Conservation (phyloP, 176 grass and related monocot species). For the Neostapfia colusana region DNA sequence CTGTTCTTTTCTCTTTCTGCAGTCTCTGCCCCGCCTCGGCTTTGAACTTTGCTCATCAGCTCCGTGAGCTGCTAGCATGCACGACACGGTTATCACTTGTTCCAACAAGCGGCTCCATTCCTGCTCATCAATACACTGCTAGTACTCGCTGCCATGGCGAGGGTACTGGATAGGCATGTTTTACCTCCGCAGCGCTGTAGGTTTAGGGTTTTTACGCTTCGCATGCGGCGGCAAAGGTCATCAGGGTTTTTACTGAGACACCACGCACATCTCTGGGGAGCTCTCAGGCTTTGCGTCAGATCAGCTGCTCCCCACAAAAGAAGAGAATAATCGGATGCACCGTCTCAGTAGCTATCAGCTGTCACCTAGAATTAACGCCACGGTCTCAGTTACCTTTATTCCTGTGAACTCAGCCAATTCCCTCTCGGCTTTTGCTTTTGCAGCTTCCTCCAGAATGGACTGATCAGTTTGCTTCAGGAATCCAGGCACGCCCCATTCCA, state of each 20-base stretch:
- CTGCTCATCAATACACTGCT: neutral
- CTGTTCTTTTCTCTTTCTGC: slow-evolving; percentile 41
- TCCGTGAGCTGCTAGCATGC: neutral
- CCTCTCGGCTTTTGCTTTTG: slow-evolving; percentile 40
- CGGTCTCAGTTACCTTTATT: slow-evolving; percentile 53
- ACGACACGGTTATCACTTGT: slow-evolving; percentile 7
- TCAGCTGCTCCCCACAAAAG: slow-evolving; percentile 34
- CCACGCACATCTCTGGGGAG: neutral
- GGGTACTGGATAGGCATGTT: neutral
- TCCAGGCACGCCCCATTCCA: slow-evolving; percentile 64
- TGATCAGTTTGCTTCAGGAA: slow-evolving; percentile 94
- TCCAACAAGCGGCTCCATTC: slow-evolving; percentile 5
- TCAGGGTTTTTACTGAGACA: too few species aligned
- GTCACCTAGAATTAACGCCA: slow-evolving; percentile 33
- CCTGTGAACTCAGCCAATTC: slow-evolving; percentile 29
- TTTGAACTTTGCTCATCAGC: neutral
- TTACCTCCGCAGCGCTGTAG: neutral
- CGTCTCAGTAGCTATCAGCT: neutral
- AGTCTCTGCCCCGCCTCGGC: slow-evolving; percentile 7
- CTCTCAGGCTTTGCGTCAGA: slow-evolving; percentile 49
- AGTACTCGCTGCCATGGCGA: neutral
- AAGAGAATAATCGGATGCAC: slow-evolving; percentile 50
- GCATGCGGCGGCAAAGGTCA: neutral
- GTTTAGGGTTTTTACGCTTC: slow-evolving; percentile 12
- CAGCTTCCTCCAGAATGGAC: slow-evolving; percentile 99